phyloP scores from a whole-genome alignment of 2,329 filamentous ascomycete species.

The Aureobasidium sp. region DNA sequence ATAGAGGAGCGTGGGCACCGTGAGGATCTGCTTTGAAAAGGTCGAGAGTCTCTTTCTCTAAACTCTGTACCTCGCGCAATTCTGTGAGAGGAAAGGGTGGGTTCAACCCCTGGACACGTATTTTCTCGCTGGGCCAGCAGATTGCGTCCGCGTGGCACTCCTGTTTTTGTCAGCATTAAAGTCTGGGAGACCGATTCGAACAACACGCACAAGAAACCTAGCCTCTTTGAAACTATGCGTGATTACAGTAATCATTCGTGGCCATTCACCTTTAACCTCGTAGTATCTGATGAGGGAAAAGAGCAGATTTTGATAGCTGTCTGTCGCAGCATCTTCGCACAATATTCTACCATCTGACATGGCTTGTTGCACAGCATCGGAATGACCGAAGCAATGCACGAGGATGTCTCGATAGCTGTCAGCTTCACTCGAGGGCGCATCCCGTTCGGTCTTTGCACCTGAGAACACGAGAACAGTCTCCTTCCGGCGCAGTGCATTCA shows the following conservation, averaged over 20 bases:
- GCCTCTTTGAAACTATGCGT: conserved; percentile 43
- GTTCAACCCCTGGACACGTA: conserved; percentile 40
- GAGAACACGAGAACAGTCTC: conserved; percentile 60
- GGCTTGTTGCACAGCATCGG: conserved; percentile 19
- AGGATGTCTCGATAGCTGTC: conserved; percentile 23
- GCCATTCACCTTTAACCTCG: conserved; percentile 33
- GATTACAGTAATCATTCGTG: conserved; percentile 35
- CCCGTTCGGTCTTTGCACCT: conserved; percentile 47
- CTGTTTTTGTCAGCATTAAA: neutral
- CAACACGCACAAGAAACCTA: conserved; percentile 30
- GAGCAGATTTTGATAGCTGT: conserved; percentile 79
- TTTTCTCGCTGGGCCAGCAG: conserved; percentile 34
- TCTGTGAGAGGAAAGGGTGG: conserved; percentile 30
- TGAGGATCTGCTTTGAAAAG: conserved; percentile 7
- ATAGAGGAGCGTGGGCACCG: neutral
- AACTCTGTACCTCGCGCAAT: neutral
- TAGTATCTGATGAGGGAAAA: conserved; percentile 60
- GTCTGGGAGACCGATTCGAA: too few species aligned
- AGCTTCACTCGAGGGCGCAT: conserved; percentile 27
- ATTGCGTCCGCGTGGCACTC: conserved; percentile 35
- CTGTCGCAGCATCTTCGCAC: conserved; percentile 65
- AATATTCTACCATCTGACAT: conserved; percentile 33
- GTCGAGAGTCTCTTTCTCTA: neutral
- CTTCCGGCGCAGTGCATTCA: conserved; percentile 44
- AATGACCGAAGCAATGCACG: neutral